phyloP scores from a whole-genome alignment of 495 filamentous ascomycete species.

The Talaromyces stipitatus region DNA sequence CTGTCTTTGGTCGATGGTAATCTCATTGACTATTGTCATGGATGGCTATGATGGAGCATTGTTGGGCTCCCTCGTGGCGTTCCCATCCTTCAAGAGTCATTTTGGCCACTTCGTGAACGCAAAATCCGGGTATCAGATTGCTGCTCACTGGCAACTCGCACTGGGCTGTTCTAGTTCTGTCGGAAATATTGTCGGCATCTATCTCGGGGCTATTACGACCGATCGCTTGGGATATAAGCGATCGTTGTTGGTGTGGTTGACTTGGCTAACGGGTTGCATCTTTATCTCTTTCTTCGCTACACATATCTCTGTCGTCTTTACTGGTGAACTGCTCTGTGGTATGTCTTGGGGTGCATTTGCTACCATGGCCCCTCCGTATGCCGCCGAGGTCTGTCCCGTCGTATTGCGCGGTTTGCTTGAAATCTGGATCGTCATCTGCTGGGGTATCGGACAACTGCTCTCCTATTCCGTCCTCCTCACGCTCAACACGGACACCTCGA shows the following conservation, averaged over 20 bases:
- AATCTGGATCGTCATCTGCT: slow-evolving; percentile 40
- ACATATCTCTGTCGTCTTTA: slow-evolving; percentile 5
- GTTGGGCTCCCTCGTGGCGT: slow-evolving; percentile 27
- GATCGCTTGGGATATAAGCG: slow-evolving; percentile 5
- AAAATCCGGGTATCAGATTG: slow-evolving; percentile 46
- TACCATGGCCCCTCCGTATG: slow-evolving; percentile 43
- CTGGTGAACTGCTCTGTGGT: slow-evolving; percentile 8
- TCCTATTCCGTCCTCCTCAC: slow-evolving; percentile 38
- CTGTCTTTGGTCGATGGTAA: slow-evolving; percentile 33
- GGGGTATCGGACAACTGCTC: slow-evolving; percentile 45
- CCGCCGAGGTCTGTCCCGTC: slow-evolving; percentile 42
- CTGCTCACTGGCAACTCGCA: slow-evolving; percentile 60
- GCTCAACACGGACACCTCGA: slow-evolving; percentile 19
- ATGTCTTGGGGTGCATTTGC: slow-evolving; percentile 24
- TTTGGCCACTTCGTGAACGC: slow-evolving; percentile 44
- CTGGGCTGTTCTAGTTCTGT: slow-evolving; percentile 46
- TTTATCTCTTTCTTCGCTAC: slow-evolving; percentile 21
- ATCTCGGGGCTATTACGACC: slow-evolving; percentile 4
- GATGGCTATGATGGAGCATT: slow-evolving; percentile 41
- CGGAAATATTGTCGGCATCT: slow-evolving; percentile 19
- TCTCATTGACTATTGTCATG: slow-evolving; percentile 41
- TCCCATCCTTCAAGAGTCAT: slow-evolving; percentile 45
- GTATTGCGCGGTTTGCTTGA: slow-evolving; percentile 35
- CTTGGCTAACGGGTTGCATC: slow-evolving; percentile 3
- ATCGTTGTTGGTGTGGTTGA: slow-evolving; percentile 3